Base-by-base conservation (phyloP, 345 rosid species). In the Hibiscus trionum region DNA sequence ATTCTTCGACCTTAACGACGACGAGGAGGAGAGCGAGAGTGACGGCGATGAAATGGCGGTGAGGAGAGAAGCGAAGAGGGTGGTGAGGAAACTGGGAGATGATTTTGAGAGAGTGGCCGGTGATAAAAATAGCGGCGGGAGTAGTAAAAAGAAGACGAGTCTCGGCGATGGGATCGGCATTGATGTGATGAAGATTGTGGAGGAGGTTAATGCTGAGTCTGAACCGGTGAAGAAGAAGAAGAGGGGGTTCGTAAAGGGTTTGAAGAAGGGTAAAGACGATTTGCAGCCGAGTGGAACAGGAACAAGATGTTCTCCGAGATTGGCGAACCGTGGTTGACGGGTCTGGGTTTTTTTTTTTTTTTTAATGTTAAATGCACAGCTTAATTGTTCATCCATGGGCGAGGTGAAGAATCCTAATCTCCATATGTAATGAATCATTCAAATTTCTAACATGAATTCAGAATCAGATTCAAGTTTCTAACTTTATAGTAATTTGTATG, bases 81-180 rank as follows among this genome's bases (percentile, higher is more conserved):
- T 57, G 21, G 89, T 74, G 61, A 79, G 96, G 76, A 93, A 85
- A 60, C 77, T 93, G 29, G 82, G 81, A 12, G 92, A 82, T 55
- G 99, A 95, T 27, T 95, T 95, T 58, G 95, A 95, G 16, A 77
- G 77, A 39, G 99, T 89, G 29, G 96, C 91, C 0, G 67, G 16
- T 46, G 83, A 78, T 14, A 24, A 29, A 52, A 83, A 78, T 11
- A 17, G 49, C 60, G 76, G 55, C 16, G 53, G 27, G 2, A 44
- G 8, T 3, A 11, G 29, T 75, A 31, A 29, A 56, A 61, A 70
- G 12, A 73, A 21, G 69, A 75, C 5, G 59, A 60, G 58, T 4
- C 4, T 49, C 10, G 49, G 67, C 2, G 74, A 29, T 44, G 60
- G 26, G 37, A 15, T 8, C 61, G 77, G 75, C 4, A 66, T 72